Conservation (phyloP, 495 filamentous ascomycete genomes). For the Haplographium delicatum region DNA sequence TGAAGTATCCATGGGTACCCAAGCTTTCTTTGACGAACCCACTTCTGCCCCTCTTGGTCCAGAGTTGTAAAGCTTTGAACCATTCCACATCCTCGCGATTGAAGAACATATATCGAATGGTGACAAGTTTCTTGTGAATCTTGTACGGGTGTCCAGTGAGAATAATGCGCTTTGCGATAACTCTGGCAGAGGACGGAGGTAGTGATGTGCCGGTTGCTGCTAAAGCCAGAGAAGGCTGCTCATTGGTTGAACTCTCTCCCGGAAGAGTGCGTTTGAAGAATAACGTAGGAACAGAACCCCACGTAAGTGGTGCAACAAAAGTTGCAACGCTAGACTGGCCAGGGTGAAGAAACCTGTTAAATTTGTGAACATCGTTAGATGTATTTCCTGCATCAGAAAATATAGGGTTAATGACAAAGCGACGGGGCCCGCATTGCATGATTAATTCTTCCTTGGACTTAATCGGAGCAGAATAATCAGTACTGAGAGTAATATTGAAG, state of each 20-base stretch:
- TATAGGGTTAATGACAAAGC: constrained; percentile 81
- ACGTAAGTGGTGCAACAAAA: constrained; percentile 84
- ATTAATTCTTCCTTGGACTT: constrained; percentile 88
- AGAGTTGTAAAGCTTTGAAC: constrained; percentile 94
- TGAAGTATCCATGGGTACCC: constrained; percentile 98
- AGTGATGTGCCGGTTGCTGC: constrained; percentile 83
- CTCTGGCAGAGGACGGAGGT: constrained; percentile 68
- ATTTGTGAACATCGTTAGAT: constrained; percentile 94
- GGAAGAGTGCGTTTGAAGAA: constrained; percentile 64
- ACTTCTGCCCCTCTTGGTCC: constrained; percentile 82
- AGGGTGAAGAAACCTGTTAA: constrained; percentile 86
- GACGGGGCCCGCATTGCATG: constrained; percentile 79
- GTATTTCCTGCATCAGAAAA: constrained; percentile 82
- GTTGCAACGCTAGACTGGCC: constrained; percentile 86
- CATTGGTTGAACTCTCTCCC: constrained; percentile 29
- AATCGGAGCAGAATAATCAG: constrained; percentile 64
- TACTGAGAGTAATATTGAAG: constrained; percentile 74
- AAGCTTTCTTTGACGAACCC: constrained; percentile 90
- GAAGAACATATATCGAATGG: constrained; percentile 99
- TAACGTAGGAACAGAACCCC: constrained; percentile 83
- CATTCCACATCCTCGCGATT: constrained; percentile 88
- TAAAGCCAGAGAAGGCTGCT: constrained; percentile 48
- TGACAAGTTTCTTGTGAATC: constrained; percentile 95
- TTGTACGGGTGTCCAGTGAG: constrained; percentile 96
- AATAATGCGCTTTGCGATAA: constrained; percentile 90